Base-by-base conservation (phyloP, 108 stramenopile species). In the Nitzschia sp. region DNA sequence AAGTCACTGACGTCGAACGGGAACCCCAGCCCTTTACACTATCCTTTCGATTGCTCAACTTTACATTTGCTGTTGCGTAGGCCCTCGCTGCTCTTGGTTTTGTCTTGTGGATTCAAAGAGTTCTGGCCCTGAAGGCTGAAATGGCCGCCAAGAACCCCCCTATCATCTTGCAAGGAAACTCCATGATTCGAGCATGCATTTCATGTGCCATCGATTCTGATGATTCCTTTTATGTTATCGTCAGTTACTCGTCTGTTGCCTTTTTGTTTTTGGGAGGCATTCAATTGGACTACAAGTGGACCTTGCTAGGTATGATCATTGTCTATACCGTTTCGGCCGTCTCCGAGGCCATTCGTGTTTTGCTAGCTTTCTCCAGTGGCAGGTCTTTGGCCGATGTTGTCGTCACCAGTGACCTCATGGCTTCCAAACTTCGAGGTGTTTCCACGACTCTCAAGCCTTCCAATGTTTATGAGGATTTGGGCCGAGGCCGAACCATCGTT, bases 401-500 rank as follows among this genome's bases (percentile, higher is more conserved):
- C 25, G 20, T 67, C 9, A 42, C 55, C 6, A 62, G 51, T 44
- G 50, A 42, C 8, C 20, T 65, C 10, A 26, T 65, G 54, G 56
- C 14, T 19, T 40, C 51, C 9, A 46, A 64, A 48, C 51, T 63
- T 41, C 65, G 66, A 12, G 66, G 53, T 19, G 12, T 22, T 11
- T 38, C 59, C 50, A 74, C 57, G 10, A 21, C 37, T 17, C 43
- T 74, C 39, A 41, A 60, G 41, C 73, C 73, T 0, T 39, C 48
- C 19, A 74, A 74, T 51, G 64, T 74, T 11, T 74, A 74, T 53
- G 69, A 76, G 38, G 75, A 76, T 52, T 19, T 70, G 44, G 51
- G 57, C 12, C 69, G 63, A 17, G 62, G 52, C 0, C 22, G n/a
- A 17, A 63, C 62, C 11, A 64, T 76, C 22, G 75, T 70, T 39